These are phyloP conservation scores for Rhynchospora breviuscula DNA, from an alignment of 176 grass and related monocot genomes.

Conservation along the genomic window DNA sequence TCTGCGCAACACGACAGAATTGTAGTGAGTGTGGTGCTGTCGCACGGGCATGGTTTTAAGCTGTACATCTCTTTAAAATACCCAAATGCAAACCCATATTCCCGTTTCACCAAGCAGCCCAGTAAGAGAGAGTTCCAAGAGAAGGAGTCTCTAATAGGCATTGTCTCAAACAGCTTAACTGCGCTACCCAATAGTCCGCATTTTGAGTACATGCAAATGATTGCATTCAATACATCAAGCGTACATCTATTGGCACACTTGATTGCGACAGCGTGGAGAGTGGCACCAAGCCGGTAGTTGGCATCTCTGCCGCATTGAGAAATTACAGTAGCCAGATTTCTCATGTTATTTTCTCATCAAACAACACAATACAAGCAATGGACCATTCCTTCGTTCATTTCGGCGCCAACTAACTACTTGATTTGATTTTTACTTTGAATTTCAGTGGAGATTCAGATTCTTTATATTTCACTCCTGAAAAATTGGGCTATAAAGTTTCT, in stretches of 20 bases:
- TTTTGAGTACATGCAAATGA: constrained; percentile 58
- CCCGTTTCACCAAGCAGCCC: constrained; percentile 14
- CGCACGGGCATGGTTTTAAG: constrained; percentile 15
- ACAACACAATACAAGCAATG: not conserved
- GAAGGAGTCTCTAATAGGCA: constrained; percentile 56
- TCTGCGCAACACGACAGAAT: constrained; percentile 46
- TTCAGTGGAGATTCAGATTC: not conserved
- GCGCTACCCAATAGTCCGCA: constrained; percentile 44
- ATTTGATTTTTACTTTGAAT: not conserved
- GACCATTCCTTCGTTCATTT: not conserved
- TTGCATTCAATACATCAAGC: constrained; percentile 62
- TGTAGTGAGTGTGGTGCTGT: constrained; percentile 57
- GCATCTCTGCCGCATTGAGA: constrained; percentile 46
- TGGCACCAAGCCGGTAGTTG: constrained; percentile 46
- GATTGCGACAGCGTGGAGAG: constrained; percentile 52
- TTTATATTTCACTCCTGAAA: not conserved
- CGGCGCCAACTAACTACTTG: too few relatives aligned
- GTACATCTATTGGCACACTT: constrained; percentile 35
- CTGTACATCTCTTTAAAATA: constrained; percentile 53
- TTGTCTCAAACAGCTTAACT: constrained; percentile 61
- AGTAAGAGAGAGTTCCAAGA: constrained; percentile 85
- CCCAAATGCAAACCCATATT: constrained; percentile 24
- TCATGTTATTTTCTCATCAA: not conserved
- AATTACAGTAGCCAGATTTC: constrained; percentile 51
- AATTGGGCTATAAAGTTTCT: not conserved